Conservation (phyloP, 164 flowering plant species). For the Magnolia sinica region DNA sequence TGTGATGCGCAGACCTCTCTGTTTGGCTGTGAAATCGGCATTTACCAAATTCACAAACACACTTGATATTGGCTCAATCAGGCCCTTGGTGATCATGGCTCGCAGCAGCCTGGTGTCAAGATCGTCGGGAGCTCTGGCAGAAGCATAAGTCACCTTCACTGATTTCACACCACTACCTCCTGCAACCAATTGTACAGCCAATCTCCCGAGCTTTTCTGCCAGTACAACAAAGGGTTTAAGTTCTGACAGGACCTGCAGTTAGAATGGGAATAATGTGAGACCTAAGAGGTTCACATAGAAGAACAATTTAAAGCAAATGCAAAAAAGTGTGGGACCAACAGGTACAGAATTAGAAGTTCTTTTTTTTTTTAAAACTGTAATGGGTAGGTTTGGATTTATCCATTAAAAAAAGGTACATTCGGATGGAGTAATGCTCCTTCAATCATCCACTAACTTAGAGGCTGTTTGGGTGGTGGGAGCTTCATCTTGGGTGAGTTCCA, state of each 20-base stretch:
- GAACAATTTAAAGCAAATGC: neutral
- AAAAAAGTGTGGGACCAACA: neutral
- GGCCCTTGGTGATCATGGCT: constrained; percentile 77
- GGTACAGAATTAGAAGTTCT: no score
- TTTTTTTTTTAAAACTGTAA: no score
- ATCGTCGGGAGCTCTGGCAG: constrained; percentile 63
- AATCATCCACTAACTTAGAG: no score
- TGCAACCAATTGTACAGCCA: constrained; percentile 67
- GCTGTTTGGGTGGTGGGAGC: no score
- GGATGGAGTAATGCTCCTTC: no score
- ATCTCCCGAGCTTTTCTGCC: constrained; percentile 71
- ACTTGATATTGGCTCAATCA: constrained; percentile 72
- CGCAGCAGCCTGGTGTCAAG: constrained; percentile 74
- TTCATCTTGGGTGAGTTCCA: no score
- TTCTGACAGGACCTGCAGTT: constrained; percentile 53
- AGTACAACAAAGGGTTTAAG: constrained; percentile 59
- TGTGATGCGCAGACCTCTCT: constrained; percentile 60
- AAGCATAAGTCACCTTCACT: constrained; percentile 62
- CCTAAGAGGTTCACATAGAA: neutral
- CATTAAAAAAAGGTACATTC: no score
- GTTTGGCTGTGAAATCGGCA: constrained; percentile 78
- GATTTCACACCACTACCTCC: constrained; percentile 65
- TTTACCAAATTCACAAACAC: constrained; percentile 61
- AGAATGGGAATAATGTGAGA: neutral
- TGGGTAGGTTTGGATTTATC: no score